Evolutionary conservation across 345 rosid genomes (phyloP).

Genomic region (Ceriops zippeliana): DNA sequence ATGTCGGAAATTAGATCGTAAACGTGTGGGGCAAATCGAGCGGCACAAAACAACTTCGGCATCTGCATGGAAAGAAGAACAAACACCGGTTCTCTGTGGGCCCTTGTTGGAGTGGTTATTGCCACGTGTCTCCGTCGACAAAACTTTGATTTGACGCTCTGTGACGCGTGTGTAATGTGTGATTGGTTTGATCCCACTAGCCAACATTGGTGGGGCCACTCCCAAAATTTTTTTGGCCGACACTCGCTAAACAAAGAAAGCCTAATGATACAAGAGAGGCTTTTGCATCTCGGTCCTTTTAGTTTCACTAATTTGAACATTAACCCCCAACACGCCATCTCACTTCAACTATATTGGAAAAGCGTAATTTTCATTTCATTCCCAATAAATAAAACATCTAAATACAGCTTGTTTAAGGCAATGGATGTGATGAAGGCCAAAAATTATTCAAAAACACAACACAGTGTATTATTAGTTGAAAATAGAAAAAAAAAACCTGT

Average conservation of each 20-base stretch:
- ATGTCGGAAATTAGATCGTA: neutral
- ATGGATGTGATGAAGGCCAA: too few relatives aligned
- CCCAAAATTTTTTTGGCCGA: constrained; percentile 36
- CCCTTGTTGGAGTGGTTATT: neutral
- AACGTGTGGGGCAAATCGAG: constrained; percentile 39
- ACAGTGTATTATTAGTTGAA: too few relatives aligned
- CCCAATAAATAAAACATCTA: too few relatives aligned
- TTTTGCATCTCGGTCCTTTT: constrained; percentile 6
- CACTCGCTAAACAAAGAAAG: constrained; percentile 20
- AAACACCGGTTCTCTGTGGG: constrained; percentile 23
- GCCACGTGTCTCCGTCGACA: constrained; percentile 26
- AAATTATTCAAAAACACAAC: too few relatives aligned
- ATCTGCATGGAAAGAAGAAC: constrained; percentile 29
- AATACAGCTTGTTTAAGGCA: too few relatives aligned
- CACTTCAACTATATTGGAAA: too few relatives aligned
- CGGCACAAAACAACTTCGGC: constrained; percentile 14
- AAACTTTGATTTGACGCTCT: neutral
- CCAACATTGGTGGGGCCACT: constrained; percentile 32
- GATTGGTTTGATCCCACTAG: constrained; percentile 27
- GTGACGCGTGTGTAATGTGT: constrained; percentile 27
- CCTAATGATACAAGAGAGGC: neutral
- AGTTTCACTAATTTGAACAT: neutral
- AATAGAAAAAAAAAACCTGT: too few relatives aligned
- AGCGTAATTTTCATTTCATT: too few relatives aligned
- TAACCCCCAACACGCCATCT: neutral